Base-by-base conservation (phyloP, 768 basidiomycete genomes). In the Vararia minispora region DNA sequence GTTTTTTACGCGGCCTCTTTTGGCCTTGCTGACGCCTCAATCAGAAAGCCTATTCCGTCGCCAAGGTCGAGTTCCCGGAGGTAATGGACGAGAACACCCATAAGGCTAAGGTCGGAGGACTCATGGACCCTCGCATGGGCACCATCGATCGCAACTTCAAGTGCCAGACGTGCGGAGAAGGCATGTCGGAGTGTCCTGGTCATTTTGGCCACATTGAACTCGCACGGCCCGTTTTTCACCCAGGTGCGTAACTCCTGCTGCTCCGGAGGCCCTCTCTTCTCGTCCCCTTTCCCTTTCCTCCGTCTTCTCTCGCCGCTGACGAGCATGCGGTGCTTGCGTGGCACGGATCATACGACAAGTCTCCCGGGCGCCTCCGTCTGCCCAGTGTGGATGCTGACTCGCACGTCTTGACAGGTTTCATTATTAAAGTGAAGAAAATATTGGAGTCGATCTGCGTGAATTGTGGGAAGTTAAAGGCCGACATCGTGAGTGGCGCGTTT, bases 361-460 rank as follows among this genome's bases (percentile, higher is more conserved):
- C n/a, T n/a, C n/a, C n/a, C n/a, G n/a, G n/a, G n/a, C n/a, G n/a
- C n/a, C n/a, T n/a, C n/a, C n/a, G n/a, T n/a, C n/a, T n/a, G n/a
- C n/a, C n/a, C n/a, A n/a, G n/a, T n/a, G n/a, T n/a, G n/a, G n/a
- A 10, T 40, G 4, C 31, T 16, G 16, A 40, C 22, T 23, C 24
- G 24, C n/a, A n/a, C n/a, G n/a, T 11, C 13, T 12, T 12, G 16
- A 11, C 52, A 83, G 91, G 95, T 37, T 99, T 99, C 65, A 80
- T 98, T 53, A 72, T 87, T 60, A 98, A 98, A 77, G 91, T 98
- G 61, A 99, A 99, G 72, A 98, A 99, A 72, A 95, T 99, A 57
- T 63, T 97, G 67, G 95, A 99, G 71, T 85, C 83, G 64, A 89
- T 99, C 49, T 99, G 95, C 70, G 87, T 94, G 50, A 92, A 94